phyloP scores from a whole-genome alignment of 805 yeast species.

The Yarrowia sp. region DNA sequence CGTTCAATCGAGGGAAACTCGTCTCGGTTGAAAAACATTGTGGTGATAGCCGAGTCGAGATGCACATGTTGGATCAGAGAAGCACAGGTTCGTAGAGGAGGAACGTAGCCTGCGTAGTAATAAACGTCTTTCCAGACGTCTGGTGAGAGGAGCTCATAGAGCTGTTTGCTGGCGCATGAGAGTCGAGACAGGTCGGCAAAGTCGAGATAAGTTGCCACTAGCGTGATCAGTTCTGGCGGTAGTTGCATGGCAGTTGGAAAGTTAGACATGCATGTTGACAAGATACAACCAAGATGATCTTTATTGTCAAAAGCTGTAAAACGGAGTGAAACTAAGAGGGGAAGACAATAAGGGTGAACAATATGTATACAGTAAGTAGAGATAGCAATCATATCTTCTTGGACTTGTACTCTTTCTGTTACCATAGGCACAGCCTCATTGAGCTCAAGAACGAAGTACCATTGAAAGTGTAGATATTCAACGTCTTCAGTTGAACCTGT shows the following conservation, averaged over 20 bases:
- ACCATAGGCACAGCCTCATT: too few relatives aligned
- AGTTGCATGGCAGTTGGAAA: neutral
- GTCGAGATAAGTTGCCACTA: neutral
- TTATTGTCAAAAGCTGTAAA: too few relatives aligned
- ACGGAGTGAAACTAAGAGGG: too few relatives aligned
- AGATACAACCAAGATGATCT: too few relatives aligned
- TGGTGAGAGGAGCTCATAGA: neutral
- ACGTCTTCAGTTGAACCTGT: too few relatives aligned
- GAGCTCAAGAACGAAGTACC: neutral
- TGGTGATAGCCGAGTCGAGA: neutral
- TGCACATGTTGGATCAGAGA: slow-evolving; percentile 1
- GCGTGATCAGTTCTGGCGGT: neutral
- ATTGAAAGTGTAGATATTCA: neutral
- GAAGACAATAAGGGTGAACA: too few relatives aligned
- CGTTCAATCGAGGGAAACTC: neutral
- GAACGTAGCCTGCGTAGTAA: slow-evolving; percentile 2
- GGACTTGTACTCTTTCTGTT: too few relatives aligned
- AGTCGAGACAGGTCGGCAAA: slow-evolving; percentile 1
- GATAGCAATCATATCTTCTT: too few relatives aligned
- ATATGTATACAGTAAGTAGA: too few relatives aligned
- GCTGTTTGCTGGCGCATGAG: neutral
- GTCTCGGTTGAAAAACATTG: neutral
- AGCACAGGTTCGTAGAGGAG: neutral
- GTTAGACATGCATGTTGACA: neutral
- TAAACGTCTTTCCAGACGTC: slow-evolving; percentile 2